Percentiles rank a stretch among this genome's conserved stretches.
Conservation (phyloP, 371 early-diverging fungal species). For the Zancudomyces culisetae region DNA sequence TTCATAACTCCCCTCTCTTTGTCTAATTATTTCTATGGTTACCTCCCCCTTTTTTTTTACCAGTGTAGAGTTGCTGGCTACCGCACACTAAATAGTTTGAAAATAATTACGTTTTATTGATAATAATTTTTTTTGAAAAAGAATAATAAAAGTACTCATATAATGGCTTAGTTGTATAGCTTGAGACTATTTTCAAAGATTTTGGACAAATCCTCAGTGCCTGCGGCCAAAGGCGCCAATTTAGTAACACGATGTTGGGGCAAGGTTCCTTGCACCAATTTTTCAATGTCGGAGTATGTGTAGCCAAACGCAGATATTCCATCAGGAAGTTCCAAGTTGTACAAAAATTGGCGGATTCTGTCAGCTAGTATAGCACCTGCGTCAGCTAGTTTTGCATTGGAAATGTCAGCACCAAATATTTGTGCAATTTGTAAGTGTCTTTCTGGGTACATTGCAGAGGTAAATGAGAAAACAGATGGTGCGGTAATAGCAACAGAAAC, state of each 20-base stretch:
- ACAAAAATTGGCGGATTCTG: conserved; percentile 50
- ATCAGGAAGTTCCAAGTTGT: conserved; percentile 56
- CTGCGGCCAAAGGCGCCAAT: conserved; percentile 57
- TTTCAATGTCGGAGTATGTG: conserved; percentile 40
- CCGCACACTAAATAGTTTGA: too few relatives aligned
- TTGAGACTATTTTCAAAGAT: conserved; percentile 21
- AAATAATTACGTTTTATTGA: too few relatives aligned
- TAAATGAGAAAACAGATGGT: conserved; percentile 76
- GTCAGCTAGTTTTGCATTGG: conserved; percentile 40
- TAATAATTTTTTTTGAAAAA: too few relatives aligned
- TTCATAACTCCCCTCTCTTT: too few relatives aligned
- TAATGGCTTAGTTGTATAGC: too few relatives aligned
- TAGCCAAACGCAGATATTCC: conserved; percentile 69
- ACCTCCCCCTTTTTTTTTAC: too few relatives aligned
- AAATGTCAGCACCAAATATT: conserved; percentile 54
- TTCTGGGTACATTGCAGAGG: conserved; percentile 56
- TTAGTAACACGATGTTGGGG: conserved; percentile 88
- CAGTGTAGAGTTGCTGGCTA: too few relatives aligned
- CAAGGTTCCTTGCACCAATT: conserved; percentile 63
- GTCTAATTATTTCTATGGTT: too few relatives aligned
- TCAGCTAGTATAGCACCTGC: conserved; percentile 64
- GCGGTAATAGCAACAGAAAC: conserved; percentile 76
- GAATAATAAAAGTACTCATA: too few relatives aligned
- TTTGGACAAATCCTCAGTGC: conserved; percentile 17
- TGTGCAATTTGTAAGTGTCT: conserved; percentile 68